Evolutionary conservation across 306 rosid genomes (phyloP).

Genomic region (Gastrolobium bilobum): DNA sequence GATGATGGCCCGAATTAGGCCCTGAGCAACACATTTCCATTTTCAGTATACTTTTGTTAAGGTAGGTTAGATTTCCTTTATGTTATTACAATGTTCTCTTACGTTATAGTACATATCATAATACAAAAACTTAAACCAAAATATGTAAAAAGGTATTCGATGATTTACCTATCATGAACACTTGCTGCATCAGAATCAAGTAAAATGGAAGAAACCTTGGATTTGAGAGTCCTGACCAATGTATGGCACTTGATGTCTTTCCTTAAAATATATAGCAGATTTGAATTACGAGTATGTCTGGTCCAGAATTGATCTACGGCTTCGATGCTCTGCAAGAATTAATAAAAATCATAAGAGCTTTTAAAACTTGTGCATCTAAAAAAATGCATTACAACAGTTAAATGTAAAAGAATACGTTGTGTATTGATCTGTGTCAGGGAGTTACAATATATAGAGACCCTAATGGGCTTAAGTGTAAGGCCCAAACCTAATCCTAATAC

Average conservation of each 20-base stretch:
- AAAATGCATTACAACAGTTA: conserved; percentile 29
- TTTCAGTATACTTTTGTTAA: background rate
- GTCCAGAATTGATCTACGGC: conserved; percentile 54
- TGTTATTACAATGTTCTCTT: conserved; percentile 26
- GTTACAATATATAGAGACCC: too few relatives aligned
- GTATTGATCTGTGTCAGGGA: too few relatives aligned
- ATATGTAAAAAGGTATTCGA: conserved; percentile 22
- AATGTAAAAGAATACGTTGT: too few relatives aligned
- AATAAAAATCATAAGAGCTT: conserved; percentile 37
- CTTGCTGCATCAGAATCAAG: conserved; percentile 46
- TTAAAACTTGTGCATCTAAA: background rate
- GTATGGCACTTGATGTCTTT: conserved; percentile 54
- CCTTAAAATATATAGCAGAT: conserved; percentile 62
- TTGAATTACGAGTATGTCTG: conserved; percentile 46
- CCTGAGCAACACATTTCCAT: background rate
- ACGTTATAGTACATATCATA: conserved; percentile 7
- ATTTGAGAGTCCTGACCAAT: conserved; percentile 58
- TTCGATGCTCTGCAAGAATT: conserved; percentile 61
- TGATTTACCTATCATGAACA: conserved; percentile 60
- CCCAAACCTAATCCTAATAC: too few relatives aligned
- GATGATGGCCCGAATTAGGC: conserved; percentile 22
- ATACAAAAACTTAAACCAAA: background rate
- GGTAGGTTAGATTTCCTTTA: conserved; percentile 24
- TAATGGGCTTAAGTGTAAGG: too few relatives aligned
- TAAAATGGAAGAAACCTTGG: conserved; percentile 57